These are phyloP conservation scores for Brassica balearica DNA, from an alignment of 441 rosid species.

Conservation along the genomic window DNA sequence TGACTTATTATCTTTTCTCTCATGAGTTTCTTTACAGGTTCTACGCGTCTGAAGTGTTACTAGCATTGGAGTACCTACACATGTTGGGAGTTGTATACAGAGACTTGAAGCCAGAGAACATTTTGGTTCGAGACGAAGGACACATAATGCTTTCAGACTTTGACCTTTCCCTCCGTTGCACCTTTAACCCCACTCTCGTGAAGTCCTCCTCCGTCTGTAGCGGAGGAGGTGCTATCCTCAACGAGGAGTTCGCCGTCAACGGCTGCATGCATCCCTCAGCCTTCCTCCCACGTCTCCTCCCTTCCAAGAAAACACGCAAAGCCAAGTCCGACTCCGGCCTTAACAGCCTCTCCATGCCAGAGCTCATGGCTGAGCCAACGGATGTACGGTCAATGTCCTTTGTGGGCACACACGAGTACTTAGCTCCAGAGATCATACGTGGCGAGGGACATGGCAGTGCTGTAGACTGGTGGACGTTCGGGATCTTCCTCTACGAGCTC, in stretches of 20 bases:
- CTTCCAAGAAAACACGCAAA: constrained; percentile 78
- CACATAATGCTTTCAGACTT: constrained; percentile 96
- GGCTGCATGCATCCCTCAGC: constrained; percentile 88
- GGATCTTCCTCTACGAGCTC: constrained; percentile 83
- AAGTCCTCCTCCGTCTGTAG: constrained; percentile 70
- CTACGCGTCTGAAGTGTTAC: constrained; percentile 77
- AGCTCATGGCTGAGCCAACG: constrained; percentile 91
- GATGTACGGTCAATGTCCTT: constrained; percentile 90
- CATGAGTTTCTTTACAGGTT: constrained; percentile 54
- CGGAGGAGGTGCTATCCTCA: constrained; percentile 56
- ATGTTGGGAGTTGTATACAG: constrained; percentile 91
- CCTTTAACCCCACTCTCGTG: constrained; percentile 81
- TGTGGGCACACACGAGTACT: constrained; percentile 89
- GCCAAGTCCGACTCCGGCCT: constrained; percentile 83
- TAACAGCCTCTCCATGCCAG: constrained; percentile 65
- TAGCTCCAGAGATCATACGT: constrained; percentile 86
- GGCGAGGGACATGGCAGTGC: constrained; percentile 98
- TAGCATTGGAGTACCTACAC: constrained; percentile 89
- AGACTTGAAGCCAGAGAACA: constrained; percentile 91
- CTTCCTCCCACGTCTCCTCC: constrained; percentile 77
- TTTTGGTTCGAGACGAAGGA: constrained; percentile 83
- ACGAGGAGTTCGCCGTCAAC: constrained; percentile 61
- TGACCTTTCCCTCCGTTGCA: constrained; percentile 84
- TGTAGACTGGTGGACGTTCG: constrained; percentile 96
- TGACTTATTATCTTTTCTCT: constrained; percentile 22